Conservation (phyloP, 495 filamentous ascomycete genomes). For the Aspergillus nanangensis region DNA sequence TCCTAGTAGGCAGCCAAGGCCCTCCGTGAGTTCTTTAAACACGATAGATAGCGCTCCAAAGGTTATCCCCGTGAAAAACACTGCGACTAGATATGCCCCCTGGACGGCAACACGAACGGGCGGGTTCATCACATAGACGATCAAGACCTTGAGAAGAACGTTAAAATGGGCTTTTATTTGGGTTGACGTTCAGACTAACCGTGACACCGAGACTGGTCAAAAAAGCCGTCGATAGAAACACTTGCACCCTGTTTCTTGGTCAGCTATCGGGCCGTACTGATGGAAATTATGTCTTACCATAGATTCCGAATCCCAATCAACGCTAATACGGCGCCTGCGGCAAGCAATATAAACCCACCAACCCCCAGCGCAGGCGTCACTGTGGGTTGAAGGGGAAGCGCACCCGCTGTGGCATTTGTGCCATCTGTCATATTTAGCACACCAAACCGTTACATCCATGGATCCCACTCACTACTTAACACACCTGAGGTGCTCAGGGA, state of each 20-base stretch:
- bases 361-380: slow-evolving; percentile 80
- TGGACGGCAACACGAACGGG: slow-evolving; percentile 74
- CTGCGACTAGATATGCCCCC: slow-evolving; percentile 84
- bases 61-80: slow-evolving; percentile 66
- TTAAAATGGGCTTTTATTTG: slow-evolving; percentile 7
- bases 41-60: slow-evolving; percentile 73
- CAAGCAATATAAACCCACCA: slow-evolving; percentile 70
- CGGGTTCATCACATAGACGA: slow-evolving; percentile 84
- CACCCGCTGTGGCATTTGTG: slow-evolving; percentile 18
- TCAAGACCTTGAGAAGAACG: slow-evolving; percentile 53
- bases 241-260: slow-evolving; percentile 51
- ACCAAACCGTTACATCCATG: too few relatives aligned
- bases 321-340: slow-evolving; percentile 62
- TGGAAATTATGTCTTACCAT: slow-evolving; percentile 43
- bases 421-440: slow-evolving; percentile 18
- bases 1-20: slow-evolving; percentile 79
- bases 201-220: slow-evolving; percentile 69
- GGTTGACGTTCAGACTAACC: slow-evolving; percentile 30
- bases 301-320: slow-evolving; percentile 81
- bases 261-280: neutral
- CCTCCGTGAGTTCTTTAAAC: slow-evolving; percentile 84
- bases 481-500: slow-evolving; percentile 14
- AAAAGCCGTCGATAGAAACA: slow-evolving; percentile 76
- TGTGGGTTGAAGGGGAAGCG: slow-evolving; percentile 65
- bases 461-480: slow-evolving; percentile 12